phyloP scores from a whole-genome alignment of 1,284 basidiomycete species.

The Trichosporon sp. region DNA sequence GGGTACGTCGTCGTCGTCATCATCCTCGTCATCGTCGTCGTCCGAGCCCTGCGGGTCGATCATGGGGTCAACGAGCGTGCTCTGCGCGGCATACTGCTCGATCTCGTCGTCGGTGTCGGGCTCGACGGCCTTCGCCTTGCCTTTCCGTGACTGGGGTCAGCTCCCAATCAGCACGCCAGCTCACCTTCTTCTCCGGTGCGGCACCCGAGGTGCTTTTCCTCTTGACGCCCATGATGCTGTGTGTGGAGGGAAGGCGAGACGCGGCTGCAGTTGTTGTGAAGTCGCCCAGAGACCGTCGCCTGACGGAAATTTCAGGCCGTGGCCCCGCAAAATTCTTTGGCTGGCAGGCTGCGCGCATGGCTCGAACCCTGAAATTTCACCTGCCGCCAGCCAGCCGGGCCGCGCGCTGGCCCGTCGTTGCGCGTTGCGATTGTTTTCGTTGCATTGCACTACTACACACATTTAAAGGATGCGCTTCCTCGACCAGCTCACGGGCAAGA shows the following conservation, averaged over 20 bases:
- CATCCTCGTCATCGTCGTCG: conserved; percentile 23
- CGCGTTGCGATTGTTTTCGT: not conserved
- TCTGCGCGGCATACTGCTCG: conserved; percentile 13
- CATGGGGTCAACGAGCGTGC: conserved; percentile 24
- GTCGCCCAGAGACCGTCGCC: not conserved
- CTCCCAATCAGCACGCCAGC: not conserved
- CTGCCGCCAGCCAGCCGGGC: not conserved
- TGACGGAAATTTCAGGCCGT: conserved; percentile 10
- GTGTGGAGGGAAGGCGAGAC: conserved; percentile 4
- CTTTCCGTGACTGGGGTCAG: conserved; percentile 16
- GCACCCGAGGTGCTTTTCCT: conserved; percentile 15
- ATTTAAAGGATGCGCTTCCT: not conserved
- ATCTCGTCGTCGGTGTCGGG: conserved; percentile 25
- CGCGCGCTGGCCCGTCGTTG: not conserved
- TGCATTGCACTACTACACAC: not conserved
- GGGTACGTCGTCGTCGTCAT: conserved; percentile 19
- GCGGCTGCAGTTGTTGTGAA: not conserved
- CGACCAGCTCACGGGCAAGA: not conserved
- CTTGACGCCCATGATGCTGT: conserved; percentile 16
- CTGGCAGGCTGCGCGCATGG: not conserved
- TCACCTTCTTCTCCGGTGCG: conserved; percentile 15
- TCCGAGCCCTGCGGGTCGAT: conserved; percentile 21
- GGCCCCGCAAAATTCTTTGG: conserved; percentile 17
- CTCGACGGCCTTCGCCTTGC: conserved; percentile 2
- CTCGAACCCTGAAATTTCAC: not conserved